Percentiles rank a stretch among this genome's conserved stretches.
Conservation (phyloP, 176 grass and related monocot genomes). For the Cocos nucifera region DNA sequence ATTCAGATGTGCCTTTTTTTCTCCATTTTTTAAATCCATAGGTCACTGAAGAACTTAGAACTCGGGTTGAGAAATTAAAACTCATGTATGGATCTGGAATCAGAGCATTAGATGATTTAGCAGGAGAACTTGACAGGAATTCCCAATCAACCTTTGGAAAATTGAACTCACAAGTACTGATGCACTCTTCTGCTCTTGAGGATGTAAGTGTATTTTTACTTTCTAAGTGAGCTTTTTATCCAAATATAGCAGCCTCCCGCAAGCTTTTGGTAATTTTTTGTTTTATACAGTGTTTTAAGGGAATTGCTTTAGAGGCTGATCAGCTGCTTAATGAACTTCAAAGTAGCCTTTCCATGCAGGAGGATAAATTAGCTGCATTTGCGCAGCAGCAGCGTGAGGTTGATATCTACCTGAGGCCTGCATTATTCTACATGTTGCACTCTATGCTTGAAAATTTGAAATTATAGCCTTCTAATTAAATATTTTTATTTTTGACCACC, state of each 20-base stretch:
- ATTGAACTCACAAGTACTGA: constrained; percentile 85
- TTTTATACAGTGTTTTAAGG: constrained; percentile 76
- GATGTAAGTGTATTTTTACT: constrained; percentile 43
- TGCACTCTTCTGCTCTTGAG: constrained; percentile 68
- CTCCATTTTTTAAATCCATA: constrained; percentile 20
- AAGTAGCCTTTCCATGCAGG: constrained; percentile 69
- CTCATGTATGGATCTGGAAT: constrained; percentile 70
- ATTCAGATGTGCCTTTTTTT: constrained; percentile 5
- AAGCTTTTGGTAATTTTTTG: neutral
- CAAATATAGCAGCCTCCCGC: too few species aligned
- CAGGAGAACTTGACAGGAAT: constrained; percentile 84
- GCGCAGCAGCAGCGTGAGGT: constrained; percentile 85
- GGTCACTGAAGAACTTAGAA: constrained; percentile 67
- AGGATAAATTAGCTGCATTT: constrained; percentile 63
- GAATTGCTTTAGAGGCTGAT: constrained; percentile 79
- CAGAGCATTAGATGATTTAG: constrained; percentile 68
- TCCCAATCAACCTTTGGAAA: constrained; percentile 80
- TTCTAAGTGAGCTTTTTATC: too few species aligned
- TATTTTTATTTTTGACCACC: constrained; percentile 13
- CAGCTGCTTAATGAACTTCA: constrained; percentile 76
- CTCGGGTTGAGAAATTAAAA: constrained; percentile 61
- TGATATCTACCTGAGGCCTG: too few species aligned
- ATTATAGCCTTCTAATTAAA: neutral
- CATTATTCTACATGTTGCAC: too few species aligned
- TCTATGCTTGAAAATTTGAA: too few species aligned